These are phyloP conservation scores for Microbotryomycetes sp. DNA, from an alignment of 1,284 basidiomycete species.

Conservation along the genomic window DNA sequence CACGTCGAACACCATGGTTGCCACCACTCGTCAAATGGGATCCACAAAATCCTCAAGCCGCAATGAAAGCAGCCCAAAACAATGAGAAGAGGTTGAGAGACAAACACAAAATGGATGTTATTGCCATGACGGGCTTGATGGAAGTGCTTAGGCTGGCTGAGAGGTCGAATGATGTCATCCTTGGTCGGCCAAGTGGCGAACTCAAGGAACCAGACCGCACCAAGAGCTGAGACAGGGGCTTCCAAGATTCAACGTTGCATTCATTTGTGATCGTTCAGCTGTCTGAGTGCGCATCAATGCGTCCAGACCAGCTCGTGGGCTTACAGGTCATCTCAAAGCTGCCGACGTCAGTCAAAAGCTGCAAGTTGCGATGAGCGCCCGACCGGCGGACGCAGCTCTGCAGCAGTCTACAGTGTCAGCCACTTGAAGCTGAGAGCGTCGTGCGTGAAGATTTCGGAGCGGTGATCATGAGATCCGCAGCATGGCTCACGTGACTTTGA, in stretches of 20 bases:
- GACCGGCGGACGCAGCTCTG: no score
- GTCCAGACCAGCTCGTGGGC: no score
- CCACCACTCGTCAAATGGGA: slow-evolving; percentile 15
- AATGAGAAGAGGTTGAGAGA: slow-evolving; percentile 2
- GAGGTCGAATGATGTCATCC: background rate
- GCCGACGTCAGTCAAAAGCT: no score
- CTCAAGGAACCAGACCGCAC: background rate
- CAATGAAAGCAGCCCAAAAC: background rate
- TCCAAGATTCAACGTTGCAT: background rate
- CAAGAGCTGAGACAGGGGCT: background rate
- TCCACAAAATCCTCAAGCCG: slow-evolving; percentile 12
- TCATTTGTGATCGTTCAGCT: no score
- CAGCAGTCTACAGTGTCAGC: no score
- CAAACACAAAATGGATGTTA: background rate
- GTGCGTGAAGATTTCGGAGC: no score
- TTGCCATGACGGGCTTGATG: background rate
- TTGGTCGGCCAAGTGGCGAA: background rate
- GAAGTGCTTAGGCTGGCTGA: background rate
- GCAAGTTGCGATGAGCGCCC: no score
- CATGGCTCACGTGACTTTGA: no score
- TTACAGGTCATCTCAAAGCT: no score
- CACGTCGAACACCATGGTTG: slow-evolving; percentile 7
- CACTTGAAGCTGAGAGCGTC: no score
- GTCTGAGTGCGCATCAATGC: no score
- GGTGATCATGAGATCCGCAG: no score